phyloP scores from a whole-genome alignment of 179 eudicot species.

The Drosera spatulata region DNA sequence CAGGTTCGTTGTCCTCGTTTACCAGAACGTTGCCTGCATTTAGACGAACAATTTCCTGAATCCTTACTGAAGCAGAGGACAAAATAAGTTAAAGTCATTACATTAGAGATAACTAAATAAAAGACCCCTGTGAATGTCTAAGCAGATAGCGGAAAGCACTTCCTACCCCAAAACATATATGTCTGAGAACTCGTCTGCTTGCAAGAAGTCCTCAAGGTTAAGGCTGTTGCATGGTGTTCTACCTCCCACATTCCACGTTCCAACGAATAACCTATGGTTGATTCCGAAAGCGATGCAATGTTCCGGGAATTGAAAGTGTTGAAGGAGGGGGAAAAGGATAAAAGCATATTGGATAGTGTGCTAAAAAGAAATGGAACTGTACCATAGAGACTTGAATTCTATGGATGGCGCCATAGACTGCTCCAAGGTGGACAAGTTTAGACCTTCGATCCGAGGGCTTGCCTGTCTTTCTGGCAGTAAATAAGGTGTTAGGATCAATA shows the following conservation, averaged over 20 bases:
- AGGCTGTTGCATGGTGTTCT: conserved; percentile 53
- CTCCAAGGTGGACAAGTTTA: conserved; percentile 53
- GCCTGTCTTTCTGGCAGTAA: conserved; percentile 21
- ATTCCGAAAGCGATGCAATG: background rate
- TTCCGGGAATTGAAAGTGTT: background rate
- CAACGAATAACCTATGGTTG: conserved; percentile 58
- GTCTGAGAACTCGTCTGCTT: conserved; percentile 66
- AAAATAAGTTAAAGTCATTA: too few species aligned
- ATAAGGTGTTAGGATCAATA: conserved; percentile 23
- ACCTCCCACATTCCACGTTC: conserved; percentile 97
- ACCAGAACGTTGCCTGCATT: too few species aligned
- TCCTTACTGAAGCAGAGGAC: conserved; percentile 28
- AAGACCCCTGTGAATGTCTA: too few species aligned
- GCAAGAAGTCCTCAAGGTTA: conserved; percentile 70
- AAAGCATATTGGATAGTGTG: background rate
- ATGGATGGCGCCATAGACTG: conserved; percentile 36
- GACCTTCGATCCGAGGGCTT: conserved; percentile 43
- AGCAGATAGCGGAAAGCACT: too few species aligned
- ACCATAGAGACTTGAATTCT: conserved; percentile 50
- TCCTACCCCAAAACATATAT: conserved; percentile 74
- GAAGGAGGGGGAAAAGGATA: background rate
- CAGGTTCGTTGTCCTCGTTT: too few species aligned
- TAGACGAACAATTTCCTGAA: conserved; percentile 70
- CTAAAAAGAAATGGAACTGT: conserved; percentile 1
- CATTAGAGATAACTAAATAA: too few species aligned